Conservation (phyloP, 169 alveolate genomes). For the Theileria annulata region DNA sequence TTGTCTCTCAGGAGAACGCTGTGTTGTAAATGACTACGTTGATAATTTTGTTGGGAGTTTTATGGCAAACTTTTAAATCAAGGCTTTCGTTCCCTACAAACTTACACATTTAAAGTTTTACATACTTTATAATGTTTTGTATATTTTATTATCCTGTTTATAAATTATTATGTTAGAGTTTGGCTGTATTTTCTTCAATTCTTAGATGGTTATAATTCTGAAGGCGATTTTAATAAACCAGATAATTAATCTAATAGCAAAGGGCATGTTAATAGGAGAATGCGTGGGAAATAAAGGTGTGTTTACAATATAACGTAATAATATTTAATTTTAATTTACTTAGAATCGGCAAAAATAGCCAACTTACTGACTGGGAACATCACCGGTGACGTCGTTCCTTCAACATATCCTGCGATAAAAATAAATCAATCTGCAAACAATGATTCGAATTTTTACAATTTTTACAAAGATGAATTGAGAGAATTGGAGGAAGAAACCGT, state of each 20-base stretch:
- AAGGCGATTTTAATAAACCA: neutral
- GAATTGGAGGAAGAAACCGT: conserved; percentile 33
- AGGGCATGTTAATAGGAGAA: neutral
- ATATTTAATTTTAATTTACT: neutral
- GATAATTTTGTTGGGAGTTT: conserved; percentile 7
- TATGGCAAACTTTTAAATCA: neutral
- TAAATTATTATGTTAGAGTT: neutral
- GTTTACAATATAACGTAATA: neutral
- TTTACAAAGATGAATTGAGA: conserved; percentile 22
- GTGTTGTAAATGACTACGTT: neutral
- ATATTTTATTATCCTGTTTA: no score
- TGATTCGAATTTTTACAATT: conserved; percentile 41
- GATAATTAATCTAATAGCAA: neutral
- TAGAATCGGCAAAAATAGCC: conserved; percentile 3
- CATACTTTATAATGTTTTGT: neutral
- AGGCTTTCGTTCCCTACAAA: neutral
- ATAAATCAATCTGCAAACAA: conserved; percentile 58
- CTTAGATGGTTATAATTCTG: neutral
- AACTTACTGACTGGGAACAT: conserved; percentile 17
- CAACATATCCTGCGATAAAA: conserved; percentile 60
- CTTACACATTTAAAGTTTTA: neutral
- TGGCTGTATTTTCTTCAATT: neutral
- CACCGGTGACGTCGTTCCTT: conserved; percentile 55
- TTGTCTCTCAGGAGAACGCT: neutral
- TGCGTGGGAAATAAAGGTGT: conserved; percentile 1